phyloP scores from a whole-genome alignment of 257 asterid species.

The Solanum neorickii region DNA sequence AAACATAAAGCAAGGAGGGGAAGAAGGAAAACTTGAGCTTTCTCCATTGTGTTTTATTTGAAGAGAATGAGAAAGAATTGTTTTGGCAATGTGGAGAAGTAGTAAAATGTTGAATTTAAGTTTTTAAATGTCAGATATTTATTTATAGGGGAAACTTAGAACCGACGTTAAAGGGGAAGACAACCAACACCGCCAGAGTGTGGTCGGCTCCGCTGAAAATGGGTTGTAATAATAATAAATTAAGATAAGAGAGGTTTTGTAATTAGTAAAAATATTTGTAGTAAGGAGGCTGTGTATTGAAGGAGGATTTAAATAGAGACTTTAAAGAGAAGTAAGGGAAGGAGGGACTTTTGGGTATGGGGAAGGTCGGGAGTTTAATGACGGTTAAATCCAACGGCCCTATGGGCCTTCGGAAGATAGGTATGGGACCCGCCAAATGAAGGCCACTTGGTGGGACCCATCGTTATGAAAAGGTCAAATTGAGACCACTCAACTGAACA shows the following conservation, averaged over 20 bases:
- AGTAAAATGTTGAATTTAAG: not conserved
- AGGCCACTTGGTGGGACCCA: not conserved
- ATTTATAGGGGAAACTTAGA: not conserved
- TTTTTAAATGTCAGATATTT: not conserved
- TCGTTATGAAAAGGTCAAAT: not conserved
- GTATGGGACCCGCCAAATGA: not conserved
- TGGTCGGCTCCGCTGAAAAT: constrained; percentile 3
- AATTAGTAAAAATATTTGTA: not conserved
- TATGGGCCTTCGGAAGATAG: not conserved
- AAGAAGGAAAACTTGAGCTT: not conserved
- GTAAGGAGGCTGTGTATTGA: not conserved
- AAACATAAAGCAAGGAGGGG: not conserved
- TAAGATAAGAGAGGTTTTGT: not conserved
- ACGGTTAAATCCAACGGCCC: not conserved
- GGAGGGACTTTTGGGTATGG: not conserved
- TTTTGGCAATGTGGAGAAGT: not conserved
- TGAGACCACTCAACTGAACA: not conserved
- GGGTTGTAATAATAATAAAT: not conserved
- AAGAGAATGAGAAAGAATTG: too few species aligned
- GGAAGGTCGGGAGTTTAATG: not conserved
- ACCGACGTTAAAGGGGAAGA: not conserved
- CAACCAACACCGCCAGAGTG: constrained; percentile 12
- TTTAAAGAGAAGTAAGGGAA: not conserved
- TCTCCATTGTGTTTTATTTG: constrained; percentile 6
- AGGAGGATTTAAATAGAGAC: not conserved